Conservation (phyloP, 2,329 filamentous ascomycete genomes). For the Colletotrichum filicis region DNA sequence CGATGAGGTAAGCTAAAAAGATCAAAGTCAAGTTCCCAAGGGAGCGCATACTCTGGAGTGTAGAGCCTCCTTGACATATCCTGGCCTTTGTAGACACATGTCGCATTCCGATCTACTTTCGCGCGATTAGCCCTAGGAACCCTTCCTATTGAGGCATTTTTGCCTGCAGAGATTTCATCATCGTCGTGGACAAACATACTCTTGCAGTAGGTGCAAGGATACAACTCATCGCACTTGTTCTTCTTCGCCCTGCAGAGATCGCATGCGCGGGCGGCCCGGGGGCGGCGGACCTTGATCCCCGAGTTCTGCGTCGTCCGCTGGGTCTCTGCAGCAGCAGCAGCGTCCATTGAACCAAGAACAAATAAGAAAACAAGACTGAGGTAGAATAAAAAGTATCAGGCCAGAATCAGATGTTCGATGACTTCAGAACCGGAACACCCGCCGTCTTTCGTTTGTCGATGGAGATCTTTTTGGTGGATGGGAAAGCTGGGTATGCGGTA, state of each 20-base stretch:
- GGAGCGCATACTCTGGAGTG: constrained; percentile 38
- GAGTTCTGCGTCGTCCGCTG: constrained; percentile 32
- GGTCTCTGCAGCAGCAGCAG: constrained; percentile 12
- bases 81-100: constrained; percentile 43
- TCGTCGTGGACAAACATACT: constrained; percentile 42
- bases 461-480: background rate
- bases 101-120: constrained; percentile 36
- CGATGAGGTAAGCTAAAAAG: background rate
- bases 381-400: background rate
- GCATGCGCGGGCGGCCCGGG: constrained; percentile 30
- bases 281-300: constrained; percentile 33
- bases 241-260: constrained; percentile 29
- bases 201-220: constrained; percentile 52
- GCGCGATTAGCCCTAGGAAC: background rate
- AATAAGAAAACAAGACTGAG: background rate
- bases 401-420: constrained; percentile 1
- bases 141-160: background rate
- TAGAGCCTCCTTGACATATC: constrained; percentile 37
- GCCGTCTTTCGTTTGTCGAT: background rate
- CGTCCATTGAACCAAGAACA: background rate
- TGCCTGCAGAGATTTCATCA: background rate
- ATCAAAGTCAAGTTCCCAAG: background rate
- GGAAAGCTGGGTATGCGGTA: constrained; percentile 4
- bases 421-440: constrained; percentile 19
- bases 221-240: constrained; percentile 35